These are phyloP conservation scores for Dryadomyces quercus-mongolicae DNA, from an alignment of 2,329 filamentous ascomycete genomes.

Conservation along the genomic window DNA sequence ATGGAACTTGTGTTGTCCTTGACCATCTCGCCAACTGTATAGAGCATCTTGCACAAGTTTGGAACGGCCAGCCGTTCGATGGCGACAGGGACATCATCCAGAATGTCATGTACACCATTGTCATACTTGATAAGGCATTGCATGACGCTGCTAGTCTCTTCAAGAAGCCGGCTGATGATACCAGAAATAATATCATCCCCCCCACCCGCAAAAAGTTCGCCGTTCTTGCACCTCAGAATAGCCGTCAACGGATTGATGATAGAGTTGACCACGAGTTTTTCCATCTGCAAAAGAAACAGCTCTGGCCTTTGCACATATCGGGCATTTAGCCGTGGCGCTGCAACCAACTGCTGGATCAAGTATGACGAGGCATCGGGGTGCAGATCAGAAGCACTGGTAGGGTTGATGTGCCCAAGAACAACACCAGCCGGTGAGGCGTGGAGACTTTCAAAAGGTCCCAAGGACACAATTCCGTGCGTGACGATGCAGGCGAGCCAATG, in stretches of 20 bases:
- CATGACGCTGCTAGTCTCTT: constrained; percentile 66
- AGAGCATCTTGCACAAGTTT: constrained; percentile 31
- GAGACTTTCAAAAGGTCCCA: constrained; percentile 36
- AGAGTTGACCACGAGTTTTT: constrained; percentile 73
- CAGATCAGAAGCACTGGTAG: background rate
- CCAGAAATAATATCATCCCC: constrained; percentile 8
- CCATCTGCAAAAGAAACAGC: constrained; percentile 56
- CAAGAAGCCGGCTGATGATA: constrained; percentile 42
- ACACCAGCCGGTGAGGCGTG: constrained; percentile 39
- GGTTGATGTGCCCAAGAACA: constrained; percentile 31
- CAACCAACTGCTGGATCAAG: constrained; percentile 28
- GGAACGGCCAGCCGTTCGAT: constrained; percentile 29
- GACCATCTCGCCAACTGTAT: constrained; percentile 34
- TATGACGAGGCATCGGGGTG: constrained; percentile 16
- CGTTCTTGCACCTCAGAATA: constrained; percentile 65
- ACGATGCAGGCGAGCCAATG: constrained; percentile 59
- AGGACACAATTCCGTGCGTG: constrained; percentile 42
- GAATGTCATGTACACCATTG: constrained; percentile 24
- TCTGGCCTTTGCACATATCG: constrained; percentile 26
- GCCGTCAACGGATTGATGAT: constrained; percentile 80
- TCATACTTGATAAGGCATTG: constrained; percentile 53
- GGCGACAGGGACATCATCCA: constrained; percentile 12
- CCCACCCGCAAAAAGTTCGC: constrained; percentile 47
- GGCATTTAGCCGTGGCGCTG: constrained; percentile 30
- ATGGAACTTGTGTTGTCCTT: constrained; percentile 47